A percentile compares a stretch with the other conserved stretches of the same genome.
These are phyloP conservation scores for Amanita rimosa DNA, from an alignment of 768 basidiomycete species.

Conservation along the genomic window DNA sequence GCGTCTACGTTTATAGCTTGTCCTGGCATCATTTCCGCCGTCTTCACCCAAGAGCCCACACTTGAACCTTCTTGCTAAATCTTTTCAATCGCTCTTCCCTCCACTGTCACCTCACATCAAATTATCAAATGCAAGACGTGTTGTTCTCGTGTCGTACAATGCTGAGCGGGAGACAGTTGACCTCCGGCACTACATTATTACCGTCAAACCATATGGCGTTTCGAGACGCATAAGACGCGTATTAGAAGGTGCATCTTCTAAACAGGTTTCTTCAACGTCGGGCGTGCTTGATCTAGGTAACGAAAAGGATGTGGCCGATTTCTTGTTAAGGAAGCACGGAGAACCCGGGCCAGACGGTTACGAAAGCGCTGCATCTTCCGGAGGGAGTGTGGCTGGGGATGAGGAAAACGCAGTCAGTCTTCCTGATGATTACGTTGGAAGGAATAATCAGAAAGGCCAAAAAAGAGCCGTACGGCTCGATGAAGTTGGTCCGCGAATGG, in stretches of 20 bases:
- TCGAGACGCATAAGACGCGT: conserved; percentile 85
- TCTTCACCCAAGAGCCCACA: conserved; percentile 69
- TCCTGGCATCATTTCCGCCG: conserved; percentile 78
- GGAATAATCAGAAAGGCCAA: conserved; percentile 88
- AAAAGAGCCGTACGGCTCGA: conserved; percentile 85
- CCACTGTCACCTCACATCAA: conserved; percentile 77
- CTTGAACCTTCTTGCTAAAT: conserved; percentile 85
- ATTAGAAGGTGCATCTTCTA: conserved; percentile 46
- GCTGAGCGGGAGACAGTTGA: conserved; percentile 78
- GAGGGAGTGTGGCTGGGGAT: conserved; percentile 75
- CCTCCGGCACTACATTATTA: conserved; percentile 90
- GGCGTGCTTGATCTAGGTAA: conserved; percentile 70
- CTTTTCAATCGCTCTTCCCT: conserved; percentile 94
- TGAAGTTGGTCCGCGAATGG: conserved; percentile 94
- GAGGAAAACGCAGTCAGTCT: conserved; percentile 77
- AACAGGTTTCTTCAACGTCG: conserved; percentile 17
- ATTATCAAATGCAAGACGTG: conserved; percentile 83
- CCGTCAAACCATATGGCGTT: conserved; percentile 89
- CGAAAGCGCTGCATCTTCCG: conserved; percentile 72
- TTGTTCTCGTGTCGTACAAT: conserved; percentile 91
- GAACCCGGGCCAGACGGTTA: conserved; percentile 58
- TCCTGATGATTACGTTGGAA: conserved; percentile 88
- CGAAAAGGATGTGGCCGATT: conserved; percentile 94
- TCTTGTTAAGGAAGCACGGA: conserved; percentile 65
- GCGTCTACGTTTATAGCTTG: conserved; percentile 55